phyloP scores from a whole-genome alignment of 1,139 yeast genomes.

The Kodamaea alishanica region DNA sequence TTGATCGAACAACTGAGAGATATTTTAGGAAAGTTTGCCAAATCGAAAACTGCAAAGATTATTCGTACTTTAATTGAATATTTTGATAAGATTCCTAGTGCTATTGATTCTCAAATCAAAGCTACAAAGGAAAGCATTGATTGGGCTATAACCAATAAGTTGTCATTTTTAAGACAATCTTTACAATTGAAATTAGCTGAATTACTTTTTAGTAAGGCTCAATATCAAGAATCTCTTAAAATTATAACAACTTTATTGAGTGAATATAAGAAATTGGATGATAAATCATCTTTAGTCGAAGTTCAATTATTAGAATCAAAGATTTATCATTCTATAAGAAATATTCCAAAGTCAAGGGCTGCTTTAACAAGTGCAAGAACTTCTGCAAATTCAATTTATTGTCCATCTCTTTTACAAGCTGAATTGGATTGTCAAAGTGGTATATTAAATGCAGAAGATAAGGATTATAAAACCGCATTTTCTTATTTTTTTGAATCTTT shows the following conservation, averaged over 20 bases:
- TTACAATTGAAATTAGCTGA: constrained; percentile 81
- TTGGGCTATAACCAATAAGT: constrained; percentile 82
- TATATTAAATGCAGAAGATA: constrained; percentile 92
- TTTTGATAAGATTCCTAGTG: constrained; percentile 64
- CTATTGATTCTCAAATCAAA: constrained; percentile 67
- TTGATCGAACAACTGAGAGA: constrained; percentile 69
- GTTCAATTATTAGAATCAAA: constrained; percentile 90
- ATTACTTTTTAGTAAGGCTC: constrained; percentile 61
- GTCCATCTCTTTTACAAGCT: constrained; percentile 93
- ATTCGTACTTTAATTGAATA: constrained; percentile 73
- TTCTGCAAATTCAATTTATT: constrained; percentile 91
- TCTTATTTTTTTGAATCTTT: constrained; percentile 94
- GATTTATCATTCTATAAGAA: constrained; percentile 87
- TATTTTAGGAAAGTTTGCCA: constrained; percentile 74
- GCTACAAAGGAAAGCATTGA: constrained; percentile 78
- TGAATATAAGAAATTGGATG: constrained; percentile 92
- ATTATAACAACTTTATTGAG: constrained; percentile 68
- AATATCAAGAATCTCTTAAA: constrained; percentile 66
- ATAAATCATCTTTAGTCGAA: constrained; percentile 90
- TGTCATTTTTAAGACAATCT: constrained; percentile 85
- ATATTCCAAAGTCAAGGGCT: constrained; percentile 89
- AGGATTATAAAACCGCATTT: constrained; percentile 93
- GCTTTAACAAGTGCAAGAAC: constrained; percentile 94
- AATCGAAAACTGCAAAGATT: constrained; percentile 91
- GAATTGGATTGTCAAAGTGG: constrained; percentile 95